Base-by-base conservation (phyloP, 371 early-diverging fungal genomes). In the Sporodiniella umbellata region DNA sequence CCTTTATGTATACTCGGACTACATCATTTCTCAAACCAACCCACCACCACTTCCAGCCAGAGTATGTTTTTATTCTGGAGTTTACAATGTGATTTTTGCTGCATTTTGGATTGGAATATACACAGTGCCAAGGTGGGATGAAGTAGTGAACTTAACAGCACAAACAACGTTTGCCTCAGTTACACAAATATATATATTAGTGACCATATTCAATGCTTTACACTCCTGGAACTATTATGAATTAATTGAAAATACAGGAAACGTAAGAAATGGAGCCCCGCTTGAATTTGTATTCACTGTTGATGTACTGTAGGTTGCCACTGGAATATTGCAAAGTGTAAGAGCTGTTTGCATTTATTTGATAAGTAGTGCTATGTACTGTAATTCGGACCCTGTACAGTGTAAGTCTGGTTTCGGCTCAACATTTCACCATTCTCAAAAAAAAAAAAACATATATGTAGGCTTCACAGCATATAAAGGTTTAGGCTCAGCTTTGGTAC, bases 291-390 rank as follows among this genome's bases (percentile, higher is more conserved):
- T 21, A 18, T 19, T 75, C 11, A n/a, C n/a, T n/a, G n/a, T n/a
- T n/a, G n/a, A n/a, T n/a, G n/a, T n/a, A 50, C 61, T 23, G 55
- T 15, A 73, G 63, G 75, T 80, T 14, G 80, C 83, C 0, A 77
- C 76, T 10, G 84, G 88, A 7, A 78, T 85, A 38, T 53, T 86
- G 40, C 83, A 86, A 64, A 84, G 83, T 0, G 45, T 86, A 18
- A 66, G 87, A n/a, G 86, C 88, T 1, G 85, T 88, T 4, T 45
- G 81, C n/a, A 86, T 86, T 4, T 87, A 88, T 73, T 75, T 68
- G 5, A 60, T 87, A 42, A 82, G 84, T 58, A 80, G 84, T 56
- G 50, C 69, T 4, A 67, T 84, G 60, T 90, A 78, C 62, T 87
- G 88, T 70, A 51, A 57, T 10, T 54, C 54, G 19, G 86, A 87